phyloP scores from a whole-genome alignment of 352 stramenopile species.

The Phytophthora pistaciae region DNA sequence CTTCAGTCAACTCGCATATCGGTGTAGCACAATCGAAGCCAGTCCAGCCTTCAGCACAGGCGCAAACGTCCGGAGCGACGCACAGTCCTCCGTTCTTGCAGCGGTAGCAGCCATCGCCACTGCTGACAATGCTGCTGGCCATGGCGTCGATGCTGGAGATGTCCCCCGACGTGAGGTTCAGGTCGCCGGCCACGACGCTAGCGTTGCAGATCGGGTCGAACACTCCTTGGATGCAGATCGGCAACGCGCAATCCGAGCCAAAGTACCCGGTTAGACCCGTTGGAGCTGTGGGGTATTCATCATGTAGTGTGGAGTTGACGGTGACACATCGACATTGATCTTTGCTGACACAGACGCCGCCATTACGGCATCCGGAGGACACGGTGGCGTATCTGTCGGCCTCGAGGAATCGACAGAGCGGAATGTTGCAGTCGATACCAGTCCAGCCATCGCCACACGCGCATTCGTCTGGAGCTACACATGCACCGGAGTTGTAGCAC shows the following conservation, averaged over 20 bases:
- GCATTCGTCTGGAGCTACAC: slow-evolving; percentile 92
- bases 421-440: slow-evolving; percentile 95
- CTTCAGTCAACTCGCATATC: slow-evolving; percentile 80
- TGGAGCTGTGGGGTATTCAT: slow-evolving; percentile 75
- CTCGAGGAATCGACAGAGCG: slow-evolving; percentile 90
- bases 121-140: slow-evolving; percentile 36
- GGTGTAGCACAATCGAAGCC: slow-evolving; percentile 96
- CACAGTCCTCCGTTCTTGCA: slow-evolving; percentile 96
- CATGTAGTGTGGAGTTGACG: slow-evolving; percentile 85
- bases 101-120: slow-evolving; percentile 92
- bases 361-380: slow-evolving; percentile 90
- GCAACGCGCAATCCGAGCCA: slow-evolving; percentile 94
- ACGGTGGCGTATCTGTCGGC: slow-evolving; percentile 62
- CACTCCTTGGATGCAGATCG: slow-evolving; percentile 95
- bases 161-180: slow-evolving; percentile 31
- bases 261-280: slow-evolving; percentile 93
- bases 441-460: slow-evolving; percentile 93
- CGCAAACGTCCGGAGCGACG: slow-evolving; percentile 90
- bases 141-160: slow-evolving; percentile 42
- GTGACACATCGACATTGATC: slow-evolving; percentile 94
- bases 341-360: slow-evolving; percentile 93
- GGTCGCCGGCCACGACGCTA: slow-evolving; percentile 46
- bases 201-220: slow-evolving; percentile 93
- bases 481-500: slow-evolving; percentile 95
- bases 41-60: slow-evolving; percentile 93